Base-by-base conservation (phyloP, 2,329 filamentous ascomycete species). In the Pseudogymnoascus sp. region DNA sequence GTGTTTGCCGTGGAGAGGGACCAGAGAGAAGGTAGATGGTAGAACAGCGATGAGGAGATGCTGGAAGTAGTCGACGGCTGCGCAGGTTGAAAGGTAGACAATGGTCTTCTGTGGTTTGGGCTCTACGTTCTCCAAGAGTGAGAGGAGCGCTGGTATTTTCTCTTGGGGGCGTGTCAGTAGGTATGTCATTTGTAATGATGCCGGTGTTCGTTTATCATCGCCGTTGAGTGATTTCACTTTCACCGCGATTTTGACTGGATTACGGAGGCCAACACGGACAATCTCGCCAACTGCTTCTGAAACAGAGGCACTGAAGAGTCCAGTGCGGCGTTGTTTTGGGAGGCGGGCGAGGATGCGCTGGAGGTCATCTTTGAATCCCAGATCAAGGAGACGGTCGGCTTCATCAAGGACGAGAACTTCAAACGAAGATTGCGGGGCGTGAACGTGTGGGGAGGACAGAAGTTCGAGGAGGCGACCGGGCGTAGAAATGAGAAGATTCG, bases 251-350 rank as follows among this genome's bases (percentile, higher is more conserved):
- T 95, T 95, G 69, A 97, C 92, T 0, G 94, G 94, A 74, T 99
- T 97, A 37, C 94, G 83, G 66, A 97, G 78, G 18, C 94, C 94
- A 6, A 97, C 91, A 36, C 92, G 84, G 60, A 99, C 92, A 61
- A 99, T 88, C 72, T 97, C 90, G 65, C 92, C 87, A 0, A 99
- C 90, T 1, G 94, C 94, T 72, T 97, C 94, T 69, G 89, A 94
- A n/a, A 99, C 89, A 69, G 89, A 95, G 10, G 94, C 94, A 70
- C 91, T 96, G 76, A 97, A 99, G 0, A 99, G 78, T 0, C 94
- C 94, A 0, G 94, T 99, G 58, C 94, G 83, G 60, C 94, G 82
- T 73, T 99, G 94, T 72, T 99, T 99, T 0, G 94, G 94, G 5
- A 99, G 77, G 13, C 89, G 83, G 0, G 85, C 84, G 21, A 99